These are phyloP conservation scores for Hygrophoropsis aurantiaca DNA, from an alignment of 768 basidiomycete genomes.

Conservation along the genomic window DNA sequence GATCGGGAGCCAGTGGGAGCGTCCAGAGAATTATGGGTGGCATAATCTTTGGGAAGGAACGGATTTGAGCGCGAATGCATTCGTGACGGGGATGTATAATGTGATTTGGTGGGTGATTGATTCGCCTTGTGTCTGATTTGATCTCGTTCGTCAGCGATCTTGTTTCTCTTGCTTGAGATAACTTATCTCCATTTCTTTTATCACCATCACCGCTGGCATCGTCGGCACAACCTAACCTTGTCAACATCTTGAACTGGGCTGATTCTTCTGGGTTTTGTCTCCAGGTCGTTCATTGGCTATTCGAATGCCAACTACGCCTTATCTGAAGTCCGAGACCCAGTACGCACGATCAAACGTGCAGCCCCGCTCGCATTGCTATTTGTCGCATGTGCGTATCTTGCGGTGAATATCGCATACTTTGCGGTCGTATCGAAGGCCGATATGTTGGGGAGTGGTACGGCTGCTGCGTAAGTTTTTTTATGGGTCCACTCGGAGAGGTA, in stretches of 20 bases:
- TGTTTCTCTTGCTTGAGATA: background rate
- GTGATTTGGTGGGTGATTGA: conserved; percentile 58
- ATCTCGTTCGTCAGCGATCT: too few relatives aligned
- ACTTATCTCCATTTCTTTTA: too few relatives aligned
- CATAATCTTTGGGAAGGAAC: conserved; percentile 63
- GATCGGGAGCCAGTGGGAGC: conserved; percentile 49
- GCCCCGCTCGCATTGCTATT: conserved; percentile 63
- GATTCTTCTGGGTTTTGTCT: conserved; percentile 1
- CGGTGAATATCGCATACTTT: conserved; percentile 73
- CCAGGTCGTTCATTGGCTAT: conserved; percentile 72
- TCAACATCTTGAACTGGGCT: too few relatives aligned
- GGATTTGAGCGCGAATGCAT: conserved; percentile 53
- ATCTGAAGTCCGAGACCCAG: conserved; percentile 68
- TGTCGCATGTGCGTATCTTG: conserved; percentile 60
- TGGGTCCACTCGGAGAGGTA: too few relatives aligned
- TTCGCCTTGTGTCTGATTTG: background rate
- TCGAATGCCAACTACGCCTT: conserved; percentile 74
- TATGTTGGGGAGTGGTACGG: conserved; percentile 60
- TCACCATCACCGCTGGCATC: too few relatives aligned
- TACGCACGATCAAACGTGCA: conserved; percentile 68
- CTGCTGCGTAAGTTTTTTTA: conserved; percentile 70
- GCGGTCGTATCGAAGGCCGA: conserved; percentile 70
- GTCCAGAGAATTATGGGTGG: conserved; percentile 61
- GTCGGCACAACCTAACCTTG: background rate
- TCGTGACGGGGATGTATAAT: conserved; percentile 64